Base-by-base conservation (phyloP, 768 basidiomycete species). In the Lactarius trivialis region DNA sequence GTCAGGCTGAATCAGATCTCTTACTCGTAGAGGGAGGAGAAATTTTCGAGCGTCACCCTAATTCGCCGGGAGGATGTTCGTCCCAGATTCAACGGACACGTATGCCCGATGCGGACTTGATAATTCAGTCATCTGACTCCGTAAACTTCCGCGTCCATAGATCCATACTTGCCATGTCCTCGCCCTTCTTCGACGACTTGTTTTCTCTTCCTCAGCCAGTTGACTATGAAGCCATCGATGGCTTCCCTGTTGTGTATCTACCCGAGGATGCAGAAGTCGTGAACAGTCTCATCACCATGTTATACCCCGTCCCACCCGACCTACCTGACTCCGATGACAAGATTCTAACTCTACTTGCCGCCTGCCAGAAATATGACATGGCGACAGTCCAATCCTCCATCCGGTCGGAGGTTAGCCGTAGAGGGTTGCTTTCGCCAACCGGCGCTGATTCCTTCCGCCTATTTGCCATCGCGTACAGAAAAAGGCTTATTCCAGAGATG, bases 101-200 rank as follows among this genome's bases (percentile, higher is more conserved):
- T 15, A 39, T 51, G 48, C 6, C n/a, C 14, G 28, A 50, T 19
- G 60, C 54, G 2, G 48, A 61, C 19, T 32, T 56, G 17, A 26
- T 61, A 21, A 45, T 61, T 19, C 60, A 39, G 21, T 56, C 60
- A 7, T 50, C 45, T 5, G 45, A 55, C 19, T 28, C 50, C 14
- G 21, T 56, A 30, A 56, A 56, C 21, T 56, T 61, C 53, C 53
- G 53, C 7, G 26, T 60, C n/a, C 60, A 49, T n/a, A n/a, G n/a
- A n/a, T n/a, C n/a, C n/a, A n/a, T n/a, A n/a, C n/a, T n/a, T n/a
- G n/a, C n/a, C n/a, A 36, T 21, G 0, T 32, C 52, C 12, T 54
- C 52, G 15, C 33, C 52, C 15, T 36, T 54, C 14, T 54, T 54
- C 11, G 19, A 28, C 11, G 52, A 54, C 52, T 17, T 54, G 52